A percentile compares a stretch with the other conserved stretches of the same genome.
Conservation (phyloP, 2,329 filamentous ascomycete genomes). For the Endoconidiophora laricicola region DNA sequence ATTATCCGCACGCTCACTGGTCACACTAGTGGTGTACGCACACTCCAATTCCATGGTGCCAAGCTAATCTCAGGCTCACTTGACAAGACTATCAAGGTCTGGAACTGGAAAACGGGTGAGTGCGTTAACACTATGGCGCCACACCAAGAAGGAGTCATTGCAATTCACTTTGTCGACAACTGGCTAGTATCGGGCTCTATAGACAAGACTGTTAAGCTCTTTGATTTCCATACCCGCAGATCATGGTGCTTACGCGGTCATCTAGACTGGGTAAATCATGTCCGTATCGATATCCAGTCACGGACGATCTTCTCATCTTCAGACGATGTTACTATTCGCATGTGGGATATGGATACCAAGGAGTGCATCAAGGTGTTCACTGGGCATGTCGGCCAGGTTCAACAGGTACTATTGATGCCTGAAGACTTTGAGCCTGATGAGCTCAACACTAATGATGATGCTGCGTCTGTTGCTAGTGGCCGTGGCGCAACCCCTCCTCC, state of each 20-base stretch:
- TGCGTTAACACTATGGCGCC: constrained; percentile 66
- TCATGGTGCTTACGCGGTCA: constrained; percentile 71
- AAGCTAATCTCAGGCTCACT: constrained; percentile 84
- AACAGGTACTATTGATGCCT: constrained; percentile 74
- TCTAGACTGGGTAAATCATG: constrained; percentile 91
- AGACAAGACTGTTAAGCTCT: constrained; percentile 80
- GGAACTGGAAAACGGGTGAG: constrained; percentile 90
- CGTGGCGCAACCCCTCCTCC: constrained; percentile 18
- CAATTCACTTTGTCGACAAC: constrained; percentile 71
- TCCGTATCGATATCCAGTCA: constrained; percentile 66
- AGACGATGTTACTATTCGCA: constrained; percentile 76
- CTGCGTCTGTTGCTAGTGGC: constrained; percentile 31
- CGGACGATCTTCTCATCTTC: constrained; percentile 84
- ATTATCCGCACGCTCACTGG: constrained; percentile 72
- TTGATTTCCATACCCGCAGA: constrained; percentile 75
- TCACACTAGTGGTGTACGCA: constrained; percentile 68
- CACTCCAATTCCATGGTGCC: constrained; percentile 81
- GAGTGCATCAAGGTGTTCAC: constrained; percentile 62
- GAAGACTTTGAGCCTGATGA: constrained; percentile 82
- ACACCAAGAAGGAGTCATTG: constrained; percentile 70
- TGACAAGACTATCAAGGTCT: constrained; percentile 76
- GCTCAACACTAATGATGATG: constrained; percentile 34
- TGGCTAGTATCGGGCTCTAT: constrained; percentile 78
- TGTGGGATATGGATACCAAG: constrained; percentile 84
- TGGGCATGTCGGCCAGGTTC: constrained; percentile 88